These are phyloP conservation scores for Mortierella sp. DNA, from an alignment of 371 early-diverging fungal genomes.

Conservation along the genomic window DNA sequence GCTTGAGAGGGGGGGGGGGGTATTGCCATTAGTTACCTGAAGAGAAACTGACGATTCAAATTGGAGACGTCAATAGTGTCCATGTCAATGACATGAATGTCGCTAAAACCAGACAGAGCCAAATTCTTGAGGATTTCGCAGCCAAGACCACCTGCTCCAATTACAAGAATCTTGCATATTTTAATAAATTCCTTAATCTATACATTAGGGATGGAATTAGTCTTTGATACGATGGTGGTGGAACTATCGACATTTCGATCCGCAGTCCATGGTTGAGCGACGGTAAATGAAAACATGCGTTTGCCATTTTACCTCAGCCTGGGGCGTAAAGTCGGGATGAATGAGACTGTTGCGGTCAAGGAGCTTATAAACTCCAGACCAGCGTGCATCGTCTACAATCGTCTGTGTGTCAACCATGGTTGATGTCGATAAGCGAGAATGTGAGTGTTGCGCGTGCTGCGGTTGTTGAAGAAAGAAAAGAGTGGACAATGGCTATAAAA, in stretches of 20 bases:
- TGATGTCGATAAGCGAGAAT: neutral
- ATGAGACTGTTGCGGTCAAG: slow-evolving; percentile 49
- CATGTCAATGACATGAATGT: slow-evolving; percentile 83
- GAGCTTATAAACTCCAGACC: slow-evolving; percentile 54
- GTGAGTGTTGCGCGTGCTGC: neutral
- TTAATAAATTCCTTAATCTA: slow-evolving; percentile 55
- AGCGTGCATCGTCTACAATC: slow-evolving; percentile 36
- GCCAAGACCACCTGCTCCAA: slow-evolving; percentile 73
- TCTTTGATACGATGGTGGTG: neutral
- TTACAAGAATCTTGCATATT: slow-evolving; percentile 61
- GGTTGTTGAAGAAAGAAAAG: neutral
- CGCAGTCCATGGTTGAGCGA: neutral
- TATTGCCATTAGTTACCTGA: slow-evolving; percentile 49
- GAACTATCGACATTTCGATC: slow-evolving; percentile 5
- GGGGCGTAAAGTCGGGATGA: slow-evolving; percentile 47
- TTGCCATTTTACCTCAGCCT: slow-evolving; percentile 22
- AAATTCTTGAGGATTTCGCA: slow-evolving; percentile 80
- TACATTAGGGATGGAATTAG: neutral
- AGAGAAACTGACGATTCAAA: slow-evolving; percentile 85
- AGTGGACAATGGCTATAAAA: neutral
- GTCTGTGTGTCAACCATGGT: slow-evolving; percentile 30
- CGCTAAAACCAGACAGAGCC: slow-evolving; percentile 71
- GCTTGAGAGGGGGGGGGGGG: no score
- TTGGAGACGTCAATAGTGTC: slow-evolving; percentile 85
- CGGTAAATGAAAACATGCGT: neutral